A percentile compares a stretch with the other conserved stretches of the same genome.
Evolutionary conservation across 1,139 yeast genomes (phyloP).

Genomic region (Kodamaea sp.): DNA sequence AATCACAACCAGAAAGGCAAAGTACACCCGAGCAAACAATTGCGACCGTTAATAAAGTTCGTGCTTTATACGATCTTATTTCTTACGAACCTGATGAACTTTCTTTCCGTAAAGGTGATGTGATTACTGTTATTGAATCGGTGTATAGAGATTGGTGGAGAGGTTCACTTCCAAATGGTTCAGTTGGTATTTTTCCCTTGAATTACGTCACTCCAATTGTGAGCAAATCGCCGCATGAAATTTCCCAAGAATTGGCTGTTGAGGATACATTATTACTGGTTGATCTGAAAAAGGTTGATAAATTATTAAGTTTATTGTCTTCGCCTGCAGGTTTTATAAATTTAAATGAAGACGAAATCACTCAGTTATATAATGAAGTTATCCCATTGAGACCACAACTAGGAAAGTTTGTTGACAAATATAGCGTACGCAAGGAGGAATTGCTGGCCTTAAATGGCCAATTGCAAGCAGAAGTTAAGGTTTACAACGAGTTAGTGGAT

Average conservation of each 20-base stretch:
- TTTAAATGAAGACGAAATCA: slow-evolving; percentile 40
- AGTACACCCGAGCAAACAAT: slow-evolving; percentile 28
- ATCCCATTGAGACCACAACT: slow-evolving; percentile 71
- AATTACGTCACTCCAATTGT: slow-evolving; percentile 84
- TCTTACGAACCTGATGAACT: slow-evolving; percentile 71
- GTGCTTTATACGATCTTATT: slow-evolving; percentile 78
- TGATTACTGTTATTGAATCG: slow-evolving; percentile 79
- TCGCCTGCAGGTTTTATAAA: slow-evolving; percentile 21
- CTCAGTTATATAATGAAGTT: slow-evolving; percentile 61
- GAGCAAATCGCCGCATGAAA: slow-evolving; percentile 54
- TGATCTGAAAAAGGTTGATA: slow-evolving; percentile 28
- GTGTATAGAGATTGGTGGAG: slow-evolving; percentile 96
- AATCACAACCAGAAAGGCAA: slow-evolving; percentile 7
- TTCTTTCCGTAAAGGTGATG: slow-evolving; percentile 69
- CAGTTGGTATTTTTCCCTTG: slow-evolving; percentile 86
- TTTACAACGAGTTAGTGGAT: slow-evolving; percentile 70
- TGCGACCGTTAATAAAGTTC: slow-evolving; percentile 61
- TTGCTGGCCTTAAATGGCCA: slow-evolving; percentile 66
- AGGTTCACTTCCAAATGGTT: slow-evolving; percentile 74
- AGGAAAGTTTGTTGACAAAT: slow-evolving; percentile 70
- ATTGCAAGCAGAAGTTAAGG: slow-evolving; percentile 60
- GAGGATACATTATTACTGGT: slow-evolving; percentile 28
- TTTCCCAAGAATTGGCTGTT: slow-evolving; percentile 27
- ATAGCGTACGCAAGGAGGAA: slow-evolving; percentile 72
- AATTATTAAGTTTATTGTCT: slow-evolving; percentile 46